Base-by-base conservation (phyloP, 1,139 yeast species). In the Zygosaccharomyces pseudobailii region DNA sequence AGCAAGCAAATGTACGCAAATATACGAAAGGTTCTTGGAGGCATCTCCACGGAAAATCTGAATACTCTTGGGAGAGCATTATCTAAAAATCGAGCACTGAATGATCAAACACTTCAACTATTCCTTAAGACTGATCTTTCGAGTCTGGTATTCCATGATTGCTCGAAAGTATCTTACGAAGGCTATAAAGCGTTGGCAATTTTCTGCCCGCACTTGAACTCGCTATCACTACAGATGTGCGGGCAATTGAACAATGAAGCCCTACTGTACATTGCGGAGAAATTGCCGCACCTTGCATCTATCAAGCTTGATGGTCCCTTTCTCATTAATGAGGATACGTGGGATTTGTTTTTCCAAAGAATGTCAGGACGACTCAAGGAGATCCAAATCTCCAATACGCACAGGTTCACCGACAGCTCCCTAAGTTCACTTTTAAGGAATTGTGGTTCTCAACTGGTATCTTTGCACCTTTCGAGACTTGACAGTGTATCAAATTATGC, bases 171-270 rank as follows among this genome's bases (percentile, higher is more conserved):
- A 27, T 79, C 79, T 30, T 74, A 77, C 36, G 84, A 79, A 53
- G 78, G 94, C 0, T 75, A 84, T 49, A 76, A 78, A 55, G 75
- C 81, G 55, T 80, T 92, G 37, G 90, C 90, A 0, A 74, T 95
- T 0, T 85, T 70, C 62, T 87, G 97, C 55, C 96, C 97, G 0
- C 73, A 82, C 34, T 54, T 92, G 3, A 82, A 78, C 55, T 68
- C 74, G 2, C 67, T 92, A 36, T 84, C 84, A 0, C 70, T 92
- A 41, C 81, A 81, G 51, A 90, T 89, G 97, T 92, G 97, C 70
- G 98, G 98, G 3, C 94, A 87, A 57, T 69, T 92, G 34, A 89
- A 84, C 57, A 87, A 87, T 63, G 89, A 84, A 55, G 84, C 87
- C 49, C 65, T 92, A 50, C 63, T 71, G 21, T 84, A 87, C 60